Evolutionary conservation across 352 stramenopile species (phyloP), one percentile per base, ranked within the genome.

Genomic region (Phytopythium helicoides): DNA sequence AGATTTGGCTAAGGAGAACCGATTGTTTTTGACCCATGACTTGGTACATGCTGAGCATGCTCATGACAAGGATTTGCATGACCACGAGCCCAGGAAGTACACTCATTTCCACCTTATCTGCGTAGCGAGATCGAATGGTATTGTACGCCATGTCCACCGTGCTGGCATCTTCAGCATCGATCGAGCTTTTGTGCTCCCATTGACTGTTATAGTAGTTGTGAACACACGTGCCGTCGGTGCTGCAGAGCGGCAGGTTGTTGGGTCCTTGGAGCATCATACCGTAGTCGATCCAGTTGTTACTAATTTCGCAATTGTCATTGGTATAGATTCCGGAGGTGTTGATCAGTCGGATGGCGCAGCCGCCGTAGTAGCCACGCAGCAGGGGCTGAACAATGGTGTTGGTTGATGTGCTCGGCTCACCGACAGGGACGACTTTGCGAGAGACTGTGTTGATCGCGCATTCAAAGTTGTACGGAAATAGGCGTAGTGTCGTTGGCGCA

Each of bases 381-480:
- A 68, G 26, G 1, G 60, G 64, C 42, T 72, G 64, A 0, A 52
- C 54, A 10, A 72, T 60, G n/a, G 35, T 62, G 28, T 48, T 46
- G 5, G 42, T 44, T 15, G 33, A 31, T 0, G 34, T 39, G 34
- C 31, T 52, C 0, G 19, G 1, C 28, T 39, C 46, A 8, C 46
- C 46, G 14, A 52, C 46, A 8, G 46, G 46, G 9, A 52, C 46
- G 16, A 52, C 46, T 1, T 39, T 21, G 18, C 46, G 46, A 3
- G 46, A 52, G 4, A 52, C 14, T n/a, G 28, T 42, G 46, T 52
- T 52, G 15, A 52, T 52, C 19, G 46, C 23, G 21, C 46, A 52
- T 3, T 62, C 57, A 39, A 72, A 72, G 38, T 72, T 72, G 55
- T 56, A 66, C 47, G 64, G 64, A 28, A 72, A 72, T 23, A 72